Percentiles rank a stretch among this genome's conserved stretches.
phyloP scores from a whole-genome alignment of 768 basidiomycete genomes.

The Trametes coccinea region DNA sequence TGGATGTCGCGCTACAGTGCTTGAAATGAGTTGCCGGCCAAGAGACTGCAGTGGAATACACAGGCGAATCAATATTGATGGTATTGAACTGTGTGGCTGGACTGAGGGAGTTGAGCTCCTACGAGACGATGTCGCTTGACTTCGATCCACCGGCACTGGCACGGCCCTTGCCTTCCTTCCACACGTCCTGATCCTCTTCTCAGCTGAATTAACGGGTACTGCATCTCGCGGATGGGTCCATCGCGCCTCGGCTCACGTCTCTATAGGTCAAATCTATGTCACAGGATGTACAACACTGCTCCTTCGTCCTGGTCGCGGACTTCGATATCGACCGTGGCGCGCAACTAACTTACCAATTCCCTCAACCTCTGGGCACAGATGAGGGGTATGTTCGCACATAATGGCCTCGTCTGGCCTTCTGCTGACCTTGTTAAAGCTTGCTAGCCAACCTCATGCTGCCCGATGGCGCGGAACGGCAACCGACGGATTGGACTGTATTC shows the following conservation, averaged over 20 bases:
- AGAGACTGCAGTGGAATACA: no score
- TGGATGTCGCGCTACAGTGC: no score
- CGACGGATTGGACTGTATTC: slow-evolving; percentile 98
- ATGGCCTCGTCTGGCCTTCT: background rate
- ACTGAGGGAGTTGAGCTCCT: no score
- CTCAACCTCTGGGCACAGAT: slow-evolving; percentile 90
- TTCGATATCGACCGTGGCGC: slow-evolving; percentile 97
- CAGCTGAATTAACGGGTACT: no score
- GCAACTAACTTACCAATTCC: slow-evolving; percentile 93
- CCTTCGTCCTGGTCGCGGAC: slow-evolving; percentile 95
- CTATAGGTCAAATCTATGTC: slow-evolving; percentile 41
- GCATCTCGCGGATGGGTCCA: no score
- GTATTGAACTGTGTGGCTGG: no score
- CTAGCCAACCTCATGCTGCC: slow-evolving; percentile 98
- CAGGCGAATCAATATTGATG: no score
- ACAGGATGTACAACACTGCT: slow-evolving; percentile 73
- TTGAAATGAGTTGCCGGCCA: no score
- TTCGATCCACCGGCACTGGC: no score
- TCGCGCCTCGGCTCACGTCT: background rate
- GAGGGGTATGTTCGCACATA: slow-evolving; percentile 66
- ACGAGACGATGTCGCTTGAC: no score
- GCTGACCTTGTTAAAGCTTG: slow-evolving; percentile 48
- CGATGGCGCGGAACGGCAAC: slow-evolving; percentile 92
- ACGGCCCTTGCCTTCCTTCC: background rate
- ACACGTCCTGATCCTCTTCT: no score